phyloP scores from a whole-genome alignment of 495 filamentous ascomycete genomes.

The Penicillium salamii region DNA sequence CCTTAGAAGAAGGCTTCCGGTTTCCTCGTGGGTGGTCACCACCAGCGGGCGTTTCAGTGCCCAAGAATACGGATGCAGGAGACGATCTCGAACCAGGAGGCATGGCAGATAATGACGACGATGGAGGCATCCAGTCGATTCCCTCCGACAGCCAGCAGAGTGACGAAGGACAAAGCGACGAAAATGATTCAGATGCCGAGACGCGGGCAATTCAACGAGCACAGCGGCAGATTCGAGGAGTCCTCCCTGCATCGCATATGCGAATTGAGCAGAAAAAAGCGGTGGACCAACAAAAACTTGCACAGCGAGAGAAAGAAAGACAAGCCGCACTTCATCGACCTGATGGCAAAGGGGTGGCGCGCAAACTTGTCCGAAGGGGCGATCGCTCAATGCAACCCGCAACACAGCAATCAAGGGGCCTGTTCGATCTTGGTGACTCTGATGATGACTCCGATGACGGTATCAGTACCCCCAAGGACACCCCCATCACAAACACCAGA shows the following conservation, averaged over 20 bases:
- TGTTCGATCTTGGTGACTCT: conserved; percentile 50
- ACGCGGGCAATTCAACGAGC: conserved; percentile 34
- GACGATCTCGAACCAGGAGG: conserved; percentile 4
- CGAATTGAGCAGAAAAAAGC: conserved; percentile 60
- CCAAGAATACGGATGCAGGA: conserved; percentile 5
- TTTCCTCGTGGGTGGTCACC: conserved; percentile 41
- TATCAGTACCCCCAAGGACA: conserved; percentile 10
- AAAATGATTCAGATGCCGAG: conserved; percentile 12
- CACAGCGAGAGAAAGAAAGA: conserved; percentile 14
- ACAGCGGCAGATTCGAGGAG: conserved; percentile 68
- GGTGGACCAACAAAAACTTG: conserved; percentile 30
- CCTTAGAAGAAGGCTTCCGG: conserved; percentile 31
- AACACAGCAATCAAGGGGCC: conserved; percentile 22
- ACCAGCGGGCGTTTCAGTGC: conserved; percentile 17
- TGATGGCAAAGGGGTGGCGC: conserved; percentile 46
- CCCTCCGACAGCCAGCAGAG: conserved; percentile 14
- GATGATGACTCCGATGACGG: conserved; percentile 50
- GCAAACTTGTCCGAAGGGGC: conserved; percentile 30
- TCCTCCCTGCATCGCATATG: conserved; percentile 89
- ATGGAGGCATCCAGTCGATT: conserved; percentile 19
- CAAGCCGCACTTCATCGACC: conserved; percentile 18
- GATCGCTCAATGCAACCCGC: conserved; percentile 12
- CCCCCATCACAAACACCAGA: conserved; percentile 5
- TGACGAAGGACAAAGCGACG: conserved; percentile 9
- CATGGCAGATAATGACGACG: conserved; percentile 15